phyloP scores from a whole-genome alignment of 1,284 basidiomycete genomes.

The Melanopsichium pennsylvanicum region DNA sequence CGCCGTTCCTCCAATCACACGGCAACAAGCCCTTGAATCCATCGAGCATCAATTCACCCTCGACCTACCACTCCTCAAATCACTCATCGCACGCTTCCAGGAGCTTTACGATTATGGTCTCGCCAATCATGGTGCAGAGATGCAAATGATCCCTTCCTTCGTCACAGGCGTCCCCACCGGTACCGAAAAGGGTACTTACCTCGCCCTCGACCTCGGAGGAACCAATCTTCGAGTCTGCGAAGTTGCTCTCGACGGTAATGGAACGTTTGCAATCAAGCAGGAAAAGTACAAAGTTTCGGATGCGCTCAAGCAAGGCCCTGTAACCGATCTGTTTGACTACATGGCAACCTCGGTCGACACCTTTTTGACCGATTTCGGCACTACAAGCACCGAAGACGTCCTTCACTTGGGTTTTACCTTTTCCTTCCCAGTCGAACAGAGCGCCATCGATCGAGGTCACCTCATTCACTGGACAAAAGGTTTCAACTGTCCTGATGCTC shows the following conservation, averaged over 20 bases:
- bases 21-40: slow-evolving; percentile 35
- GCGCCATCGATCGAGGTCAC: slow-evolving; percentile 85
- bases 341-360: slow-evolving; percentile 94
- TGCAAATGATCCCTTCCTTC: slow-evolving; percentile 63
- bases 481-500: slow-evolving; percentile 69
- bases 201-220: slow-evolving; percentile 61
- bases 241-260: slow-evolving; percentile 84
- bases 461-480: slow-evolving; percentile 70
- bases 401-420: slow-evolving; percentile 76
- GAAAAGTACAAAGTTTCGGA: slow-evolving; percentile 63
- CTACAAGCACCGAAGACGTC: slow-evolving; percentile 61
- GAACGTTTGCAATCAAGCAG: slow-evolving; percentile 80
- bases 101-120: slow-evolving; percentile 55
- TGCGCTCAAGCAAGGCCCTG: slow-evolving; percentile 58
- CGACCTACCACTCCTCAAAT: slow-evolving; percentile 40
- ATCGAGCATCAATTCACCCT: slow-evolving; percentile 51
- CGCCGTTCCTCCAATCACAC: slow-evolving; percentile 38
- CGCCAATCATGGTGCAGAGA: slow-evolving; percentile 52
- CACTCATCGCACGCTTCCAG: slow-evolving; percentile 47
- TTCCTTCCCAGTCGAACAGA: slow-evolving; percentile 88
- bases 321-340: slow-evolving; percentile 71
- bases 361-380: slow-evolving; percentile 79
- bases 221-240: slow-evolving; percentile 80
- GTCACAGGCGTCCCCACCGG: slow-evolving; percentile 60
- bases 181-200: slow-evolving; percentile 58